Percentiles rank a stretch among this genome's conserved stretches.
phyloP scores from a whole-genome alignment of 192 early-diverging fungal genomes.

The Blastocladiella britannica region DNA sequence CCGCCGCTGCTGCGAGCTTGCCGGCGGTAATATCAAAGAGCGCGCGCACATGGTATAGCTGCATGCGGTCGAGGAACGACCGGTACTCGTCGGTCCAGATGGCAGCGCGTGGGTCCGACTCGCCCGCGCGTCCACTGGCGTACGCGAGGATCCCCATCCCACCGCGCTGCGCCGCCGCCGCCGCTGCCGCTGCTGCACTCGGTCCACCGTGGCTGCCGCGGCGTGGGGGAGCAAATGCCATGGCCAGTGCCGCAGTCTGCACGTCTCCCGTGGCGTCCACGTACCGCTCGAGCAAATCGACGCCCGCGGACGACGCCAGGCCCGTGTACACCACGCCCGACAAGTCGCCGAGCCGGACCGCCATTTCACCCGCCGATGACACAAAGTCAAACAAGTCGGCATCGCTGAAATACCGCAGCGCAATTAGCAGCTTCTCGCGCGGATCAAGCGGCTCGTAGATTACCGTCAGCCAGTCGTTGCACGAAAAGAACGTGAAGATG shows the following conservation, averaged over 20 bases:
- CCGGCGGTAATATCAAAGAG: conserved; percentile 76
- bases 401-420: conserved; percentile 66
- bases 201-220: conserved; percentile 31
- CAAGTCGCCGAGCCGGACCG: conserved; percentile 43
- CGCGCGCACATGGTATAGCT: conserved; percentile 65
- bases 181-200: no score
- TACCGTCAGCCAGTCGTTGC: conserved; percentile 59
- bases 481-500: conserved; percentile 72
- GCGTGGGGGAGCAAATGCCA: conserved; percentile 37
- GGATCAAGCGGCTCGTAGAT: conserved; percentile 51
- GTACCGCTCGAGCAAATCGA: conserved; percentile 55
- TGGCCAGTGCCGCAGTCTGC: conserved; percentile 61
- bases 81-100: conserved; percentile 48
- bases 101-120: no score
- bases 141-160: no score
- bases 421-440: conserved; percentile 58
- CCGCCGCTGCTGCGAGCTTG: conserved; percentile 11
- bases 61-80: conserved; percentile 63
- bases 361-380: conserved; percentile 25
- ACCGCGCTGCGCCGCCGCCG: no score
- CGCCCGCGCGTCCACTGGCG: no score
- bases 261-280: conserved; percentile 73
- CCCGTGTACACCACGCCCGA: conserved; percentile 74
- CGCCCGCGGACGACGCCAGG: conserved; percentile 28
- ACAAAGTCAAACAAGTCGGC: conserved; percentile 46